Evolutionary conservation across 2,329 filamentous ascomycete genomes (phyloP).

Genomic region (Colletotrichum endophyticum): DNA sequence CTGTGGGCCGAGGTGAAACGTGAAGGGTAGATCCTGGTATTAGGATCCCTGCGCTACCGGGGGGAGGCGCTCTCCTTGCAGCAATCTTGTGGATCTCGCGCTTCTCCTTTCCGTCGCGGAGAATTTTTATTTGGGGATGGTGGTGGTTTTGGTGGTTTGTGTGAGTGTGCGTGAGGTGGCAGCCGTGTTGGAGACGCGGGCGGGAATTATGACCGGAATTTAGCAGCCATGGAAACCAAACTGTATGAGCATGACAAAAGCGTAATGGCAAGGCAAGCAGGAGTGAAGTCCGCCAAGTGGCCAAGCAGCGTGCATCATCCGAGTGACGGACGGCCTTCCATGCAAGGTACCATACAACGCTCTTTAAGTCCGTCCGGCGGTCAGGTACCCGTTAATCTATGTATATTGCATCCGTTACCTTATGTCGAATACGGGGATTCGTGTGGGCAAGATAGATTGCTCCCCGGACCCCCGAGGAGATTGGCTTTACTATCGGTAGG

Average conservation of each 20-base stretch:
- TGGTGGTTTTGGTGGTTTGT: background rate
- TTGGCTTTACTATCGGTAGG: conserved; percentile 2
- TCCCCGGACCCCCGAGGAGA: background rate
- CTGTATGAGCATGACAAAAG: background rate
- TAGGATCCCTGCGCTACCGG: background rate
- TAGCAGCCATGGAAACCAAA: background rate
- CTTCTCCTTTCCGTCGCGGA: conserved; percentile 17
- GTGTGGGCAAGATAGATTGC: background rate
- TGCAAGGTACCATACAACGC: background rate
- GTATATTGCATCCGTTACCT: background rate
- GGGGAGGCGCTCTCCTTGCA: conserved; percentile 10
- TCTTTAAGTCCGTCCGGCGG: background rate
- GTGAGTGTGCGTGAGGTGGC: background rate
- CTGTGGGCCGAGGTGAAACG: conserved; percentile 16
- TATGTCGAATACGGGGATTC: conserved; percentile 1
- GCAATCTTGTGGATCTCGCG: conserved; percentile 20
- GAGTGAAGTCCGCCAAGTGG: background rate
- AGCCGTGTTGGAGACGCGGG: background rate
- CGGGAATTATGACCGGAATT: background rate
- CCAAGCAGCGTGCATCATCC: background rate
- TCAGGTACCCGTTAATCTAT: conserved; percentile 10
- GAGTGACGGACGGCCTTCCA: background rate
- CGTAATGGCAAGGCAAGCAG: background rate
- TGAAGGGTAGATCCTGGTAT: background rate
- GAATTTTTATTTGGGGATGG: background rate